phyloP scores from a whole-genome alignment of 345 rosid species.

The Lenwebbia sp. region DNA sequence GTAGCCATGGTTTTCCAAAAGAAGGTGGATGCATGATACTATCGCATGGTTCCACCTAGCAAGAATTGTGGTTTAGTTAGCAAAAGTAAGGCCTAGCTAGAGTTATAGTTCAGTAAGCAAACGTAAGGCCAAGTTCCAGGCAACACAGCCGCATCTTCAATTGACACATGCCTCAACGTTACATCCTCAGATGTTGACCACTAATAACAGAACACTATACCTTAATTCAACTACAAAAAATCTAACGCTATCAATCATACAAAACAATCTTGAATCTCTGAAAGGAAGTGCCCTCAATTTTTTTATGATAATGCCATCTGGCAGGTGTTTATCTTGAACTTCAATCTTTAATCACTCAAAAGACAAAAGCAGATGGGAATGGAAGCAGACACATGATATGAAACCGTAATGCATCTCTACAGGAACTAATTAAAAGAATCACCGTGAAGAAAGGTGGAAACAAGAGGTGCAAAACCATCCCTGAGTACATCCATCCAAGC shows the following conservation, averaged over 20 bases:
- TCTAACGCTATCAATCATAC: neutral
- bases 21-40: neutral
- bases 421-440: neutral
- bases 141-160: neutral
- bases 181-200: neutral
- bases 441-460: constrained; percentile 46
- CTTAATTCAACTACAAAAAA: neutral
- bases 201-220: neutral
- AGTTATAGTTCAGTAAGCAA: neutral
- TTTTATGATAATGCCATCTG: neutral
- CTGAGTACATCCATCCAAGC: constrained; percentile 62
- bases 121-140: neutral
- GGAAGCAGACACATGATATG: neutral
- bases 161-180: neutral
- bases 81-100: neutral
- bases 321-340: neutral
- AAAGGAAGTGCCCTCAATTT: neutral
- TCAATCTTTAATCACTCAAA: neutral
- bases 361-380: neutral
- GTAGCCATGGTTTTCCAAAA: neutral
- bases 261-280: neutral
- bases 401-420: neutral
- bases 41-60: neutral
- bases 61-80: neutral
- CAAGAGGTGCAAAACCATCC: constrained; percentile 55